These are phyloP conservation scores for Millerago galiae DNA, from an alignment of 805 yeast genomes.

Conservation along the genomic window DNA sequence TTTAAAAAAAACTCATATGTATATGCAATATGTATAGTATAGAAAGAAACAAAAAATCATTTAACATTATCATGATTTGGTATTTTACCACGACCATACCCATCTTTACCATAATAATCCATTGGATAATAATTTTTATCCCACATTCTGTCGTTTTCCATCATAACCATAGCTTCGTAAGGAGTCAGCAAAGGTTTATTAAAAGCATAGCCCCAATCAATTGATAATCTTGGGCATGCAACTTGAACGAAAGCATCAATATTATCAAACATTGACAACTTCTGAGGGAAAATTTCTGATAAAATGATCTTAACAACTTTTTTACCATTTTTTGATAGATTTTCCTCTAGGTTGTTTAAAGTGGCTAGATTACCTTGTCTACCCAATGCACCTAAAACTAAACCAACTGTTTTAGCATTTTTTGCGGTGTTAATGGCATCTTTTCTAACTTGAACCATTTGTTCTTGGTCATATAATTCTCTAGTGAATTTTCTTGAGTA, in stretches of 20 bases:
- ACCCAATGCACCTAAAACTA: constrained; percentile 89
- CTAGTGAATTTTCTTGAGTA: constrained; percentile 86
- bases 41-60: neutral
- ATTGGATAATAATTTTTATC: constrained; percentile 71
- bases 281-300: constrained; percentile 91
- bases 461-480: constrained; percentile 82
- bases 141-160: constrained; percentile 68
- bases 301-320: constrained; percentile 75
- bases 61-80: constrained; percentile 40
- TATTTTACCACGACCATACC: constrained; percentile 81
- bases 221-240: constrained; percentile 93
- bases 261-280: constrained; percentile 85
- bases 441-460: constrained; percentile 65
- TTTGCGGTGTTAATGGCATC: constrained; percentile 66
- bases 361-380: constrained; percentile 90
- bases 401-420: constrained; percentile 61
- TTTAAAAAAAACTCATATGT: neutral
- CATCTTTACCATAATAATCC: constrained; percentile 89
- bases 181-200: constrained; percentile 89
- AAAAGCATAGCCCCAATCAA: constrained; percentile 99
- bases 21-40: neutral
- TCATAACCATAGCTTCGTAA: constrained; percentile 89
- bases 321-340: constrained; percentile 48
- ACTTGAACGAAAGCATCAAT: constrained; percentile 95
- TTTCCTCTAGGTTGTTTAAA: constrained; percentile 54